A percentile compares a stretch with the other conserved stretches of the same genome.
Conservation (phyloP, 345 rosid species). For the Eucalyptus urophylla region DNA sequence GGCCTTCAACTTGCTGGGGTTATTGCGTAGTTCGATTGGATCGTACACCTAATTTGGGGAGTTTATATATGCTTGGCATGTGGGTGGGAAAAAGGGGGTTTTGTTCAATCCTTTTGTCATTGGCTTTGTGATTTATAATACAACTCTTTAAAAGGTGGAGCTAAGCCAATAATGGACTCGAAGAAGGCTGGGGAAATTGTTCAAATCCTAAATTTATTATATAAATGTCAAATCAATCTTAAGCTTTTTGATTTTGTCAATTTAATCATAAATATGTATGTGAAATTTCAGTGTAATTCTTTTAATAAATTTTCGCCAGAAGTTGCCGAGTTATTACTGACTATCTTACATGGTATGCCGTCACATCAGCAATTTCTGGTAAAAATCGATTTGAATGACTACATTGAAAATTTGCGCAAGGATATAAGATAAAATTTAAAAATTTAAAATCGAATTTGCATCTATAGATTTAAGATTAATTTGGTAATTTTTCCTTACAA, state of each 20-base stretch:
- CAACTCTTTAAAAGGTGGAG: background rate
- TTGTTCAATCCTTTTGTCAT: background rate
- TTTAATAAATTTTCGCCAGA: background rate
- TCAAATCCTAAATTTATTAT: background rate
- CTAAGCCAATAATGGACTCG: background rate
- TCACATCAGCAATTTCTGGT: fast-evolving
- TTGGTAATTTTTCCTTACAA: background rate
- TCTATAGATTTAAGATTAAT: fast-evolving
- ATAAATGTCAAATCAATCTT: background rate
- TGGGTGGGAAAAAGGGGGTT: background rate
- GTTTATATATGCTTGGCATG: background rate
- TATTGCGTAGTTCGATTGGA: background rate
- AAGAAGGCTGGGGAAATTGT: background rate
- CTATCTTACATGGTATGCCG: fast-evolving
- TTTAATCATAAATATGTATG: fast-evolving
- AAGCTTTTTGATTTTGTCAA: background rate
- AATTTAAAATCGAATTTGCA: background rate
- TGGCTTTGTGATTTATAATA: background rate
- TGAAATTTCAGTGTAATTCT: background rate
- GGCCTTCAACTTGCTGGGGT: background rate
- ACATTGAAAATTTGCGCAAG: background rate
- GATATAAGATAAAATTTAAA: background rate
- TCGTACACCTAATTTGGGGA: background rate
- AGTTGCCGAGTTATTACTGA: fast-evolving
- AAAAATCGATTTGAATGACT: fast-evolving